A percentile compares a stretch with the other conserved stretches of the same genome.
Evolutionary conservation across 176 grass and related monocot species (phyloP).

Genomic region (Melocanna baccifera): DNA sequence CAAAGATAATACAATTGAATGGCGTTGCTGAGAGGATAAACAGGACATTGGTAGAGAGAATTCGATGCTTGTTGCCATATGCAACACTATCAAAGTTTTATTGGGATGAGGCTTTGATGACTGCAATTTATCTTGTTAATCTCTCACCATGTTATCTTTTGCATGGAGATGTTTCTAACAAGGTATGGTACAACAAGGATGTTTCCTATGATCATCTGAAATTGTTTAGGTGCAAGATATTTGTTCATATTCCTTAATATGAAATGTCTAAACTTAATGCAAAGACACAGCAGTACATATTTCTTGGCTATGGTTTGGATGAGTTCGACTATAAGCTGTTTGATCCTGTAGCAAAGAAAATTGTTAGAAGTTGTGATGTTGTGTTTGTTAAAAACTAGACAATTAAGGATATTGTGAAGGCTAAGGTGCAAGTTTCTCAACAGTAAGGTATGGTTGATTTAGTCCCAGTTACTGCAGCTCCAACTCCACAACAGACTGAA

Average conservation of each 20-base stretch:
- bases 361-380: too few species aligned
- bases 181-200: background rate
- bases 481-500: too few species aligned
- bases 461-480: too few species aligned
- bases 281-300: background rate
- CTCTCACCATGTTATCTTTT: background rate
- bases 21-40: slow-evolving; percentile 6
- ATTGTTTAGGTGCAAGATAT: background rate
- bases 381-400: background rate
- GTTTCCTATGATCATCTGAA: background rate
- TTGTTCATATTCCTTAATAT: slow-evolving; percentile 13
- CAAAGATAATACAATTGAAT: slow-evolving; percentile 1
- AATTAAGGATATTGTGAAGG: slow-evolving; percentile 19
- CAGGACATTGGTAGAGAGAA: background rate
- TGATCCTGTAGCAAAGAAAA: too few species aligned
- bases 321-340: background rate
- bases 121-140: background rate
- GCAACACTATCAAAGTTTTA: background rate
- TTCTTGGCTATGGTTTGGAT: background rate
- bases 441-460: too few species aligned
- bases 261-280: background rate
- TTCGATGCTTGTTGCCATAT: background rate
- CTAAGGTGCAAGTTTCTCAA: background rate
- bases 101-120: slow-evolving; percentile 2
- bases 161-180: background rate